These are phyloP conservation scores for Xylaria bambusicola DNA, from an alignment of 495 filamentous ascomycete species.

Conservation along the genomic window DNA sequence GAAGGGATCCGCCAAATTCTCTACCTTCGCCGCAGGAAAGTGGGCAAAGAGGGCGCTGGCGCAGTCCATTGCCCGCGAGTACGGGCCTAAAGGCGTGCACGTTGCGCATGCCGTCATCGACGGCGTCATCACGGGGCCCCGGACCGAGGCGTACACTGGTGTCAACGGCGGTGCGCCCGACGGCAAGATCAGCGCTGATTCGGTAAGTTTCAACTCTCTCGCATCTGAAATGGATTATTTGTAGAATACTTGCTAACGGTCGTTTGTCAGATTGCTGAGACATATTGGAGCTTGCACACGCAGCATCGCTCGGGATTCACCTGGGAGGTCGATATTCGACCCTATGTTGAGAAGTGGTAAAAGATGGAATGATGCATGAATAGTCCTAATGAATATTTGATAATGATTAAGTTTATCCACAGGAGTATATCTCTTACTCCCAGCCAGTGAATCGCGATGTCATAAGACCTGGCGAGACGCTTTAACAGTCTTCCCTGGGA, in stretches of 20 bases:
- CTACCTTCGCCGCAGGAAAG: conserved; percentile 66
- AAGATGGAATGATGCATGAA: conserved; percentile 1
- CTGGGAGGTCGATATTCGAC: conserved; percentile 79
- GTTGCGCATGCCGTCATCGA: conserved; percentile 83
- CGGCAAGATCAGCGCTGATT: conserved; percentile 73
- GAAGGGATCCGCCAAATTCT: conserved; percentile 64
- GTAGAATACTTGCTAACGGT: background rate
- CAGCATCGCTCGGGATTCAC: conserved; percentile 79
- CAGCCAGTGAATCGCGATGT: no score
- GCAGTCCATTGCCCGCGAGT: conserved; percentile 79
- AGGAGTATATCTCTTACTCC: no score
- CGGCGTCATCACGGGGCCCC: conserved; percentile 80
- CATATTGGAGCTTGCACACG: conserved; percentile 83
- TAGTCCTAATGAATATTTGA: conserved; percentile 8
- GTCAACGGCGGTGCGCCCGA: conserved; percentile 61
- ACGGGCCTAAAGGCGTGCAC: conserved; percentile 83
- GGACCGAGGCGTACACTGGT: conserved; percentile 58
- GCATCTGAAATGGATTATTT: background rate
- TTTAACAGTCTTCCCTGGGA: no score
- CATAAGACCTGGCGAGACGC: no score
- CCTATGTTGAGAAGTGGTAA: conserved; percentile 73
- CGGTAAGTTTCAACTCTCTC: conserved; percentile 56
- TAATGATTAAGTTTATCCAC: no score
- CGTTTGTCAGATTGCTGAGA: conserved; percentile 71
- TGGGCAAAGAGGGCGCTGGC: conserved; percentile 69